These are phyloP conservation scores for Candida insectorum DNA, from an alignment of 805 yeast species.

Conservation along the genomic window DNA sequence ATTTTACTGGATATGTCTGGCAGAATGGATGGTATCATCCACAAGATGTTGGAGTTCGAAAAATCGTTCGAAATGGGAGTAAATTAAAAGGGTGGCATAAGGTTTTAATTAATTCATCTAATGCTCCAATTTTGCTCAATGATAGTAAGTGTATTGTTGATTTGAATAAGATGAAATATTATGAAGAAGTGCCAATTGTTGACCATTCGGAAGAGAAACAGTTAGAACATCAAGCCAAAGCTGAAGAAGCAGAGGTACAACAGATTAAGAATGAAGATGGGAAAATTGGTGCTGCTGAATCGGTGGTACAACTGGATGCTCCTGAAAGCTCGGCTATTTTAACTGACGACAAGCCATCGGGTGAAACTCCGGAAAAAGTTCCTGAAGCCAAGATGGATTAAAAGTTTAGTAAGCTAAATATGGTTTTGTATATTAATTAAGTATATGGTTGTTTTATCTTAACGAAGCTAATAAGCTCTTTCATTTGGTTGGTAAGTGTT, in stretches of 20 bases:
- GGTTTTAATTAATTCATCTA: constrained; percentile 15
- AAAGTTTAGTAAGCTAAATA: too few species aligned
- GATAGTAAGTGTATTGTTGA: constrained; percentile 42
- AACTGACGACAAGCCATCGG: too few species aligned
- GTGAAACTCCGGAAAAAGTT: too few species aligned
- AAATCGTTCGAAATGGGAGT: constrained; percentile 7
- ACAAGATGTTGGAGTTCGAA: constrained; percentile 4
- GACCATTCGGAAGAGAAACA: constrained; percentile 3
- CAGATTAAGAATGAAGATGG: constrained; percentile 9
- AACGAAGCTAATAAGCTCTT: too few species aligned
- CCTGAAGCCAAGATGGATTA: too few species aligned
- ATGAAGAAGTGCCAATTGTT: constrained; percentile 18
- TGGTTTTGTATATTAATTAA: too few species aligned
- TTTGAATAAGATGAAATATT: constrained; percentile 33
- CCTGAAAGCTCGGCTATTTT: too few species aligned
- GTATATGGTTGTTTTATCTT: too few species aligned
- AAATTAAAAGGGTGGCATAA: constrained; percentile 39
- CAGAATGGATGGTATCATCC: constrained; percentile 38
- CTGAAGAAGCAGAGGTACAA: constrained; percentile 16
- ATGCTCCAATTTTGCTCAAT: constrained; percentile 10
- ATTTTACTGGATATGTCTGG: constrained; percentile 20
- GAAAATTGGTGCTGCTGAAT: constrained; percentile 2
- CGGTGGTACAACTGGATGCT: too few species aligned
- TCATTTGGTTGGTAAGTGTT: too few species aligned
- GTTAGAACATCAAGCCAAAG: constrained; percentile 2